Evolutionary conservation across 768 basidiomycete genomes (phyloP).

Genomic region (Collybia mongolica): DNA sequence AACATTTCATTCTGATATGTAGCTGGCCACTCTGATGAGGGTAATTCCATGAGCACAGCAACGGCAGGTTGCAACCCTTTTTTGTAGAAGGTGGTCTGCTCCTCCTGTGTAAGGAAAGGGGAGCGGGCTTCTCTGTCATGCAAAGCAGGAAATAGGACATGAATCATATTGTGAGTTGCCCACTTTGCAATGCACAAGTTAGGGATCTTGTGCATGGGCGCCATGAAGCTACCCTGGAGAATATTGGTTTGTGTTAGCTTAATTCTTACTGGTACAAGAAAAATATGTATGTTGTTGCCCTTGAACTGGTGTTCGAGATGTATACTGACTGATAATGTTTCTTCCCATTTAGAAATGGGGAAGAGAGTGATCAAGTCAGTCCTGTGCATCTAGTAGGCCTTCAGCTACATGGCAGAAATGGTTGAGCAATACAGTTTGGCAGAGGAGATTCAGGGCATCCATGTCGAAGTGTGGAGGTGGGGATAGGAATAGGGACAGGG

Average conservation of each 20-base stretch:
- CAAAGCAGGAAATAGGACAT: slow-evolving; percentile 24
- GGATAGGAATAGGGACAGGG: too few relatives aligned
- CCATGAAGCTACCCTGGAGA: not conserved
- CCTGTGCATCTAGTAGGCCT: too few relatives aligned
- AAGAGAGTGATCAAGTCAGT: too few relatives aligned
- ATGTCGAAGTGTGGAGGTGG: too few relatives aligned
- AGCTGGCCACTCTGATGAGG: slow-evolving; percentile 22
- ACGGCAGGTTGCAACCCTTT: slow-evolving; percentile 23
- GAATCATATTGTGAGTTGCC: slow-evolving; percentile 12
- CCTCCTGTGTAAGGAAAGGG: slow-evolving; percentile 6
- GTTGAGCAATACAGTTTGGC: too few relatives aligned
- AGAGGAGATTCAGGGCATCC: too few relatives aligned
- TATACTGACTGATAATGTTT: slow-evolving; percentile 1
- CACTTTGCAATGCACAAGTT: slow-evolving; percentile 25
- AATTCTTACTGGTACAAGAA: not conserved
- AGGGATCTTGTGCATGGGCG: slow-evolving; percentile 23
- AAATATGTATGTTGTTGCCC: not conserved
- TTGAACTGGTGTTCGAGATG: slow-evolving; percentile 1
- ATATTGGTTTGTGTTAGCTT: not conserved
- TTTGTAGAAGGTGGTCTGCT: slow-evolving; percentile 19
- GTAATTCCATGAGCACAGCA: not conserved
- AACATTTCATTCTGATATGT: slow-evolving; percentile 17
- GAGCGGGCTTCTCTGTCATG: not conserved
- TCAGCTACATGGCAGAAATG: too few relatives aligned
- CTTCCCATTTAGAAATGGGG: slow-evolving; percentile 6